Percentiles rank a stretch among this genome's conserved stretches.
phyloP scores from a whole-genome alignment of 1,139 yeast species.

The Debaryomycetaceae sp. region DNA sequence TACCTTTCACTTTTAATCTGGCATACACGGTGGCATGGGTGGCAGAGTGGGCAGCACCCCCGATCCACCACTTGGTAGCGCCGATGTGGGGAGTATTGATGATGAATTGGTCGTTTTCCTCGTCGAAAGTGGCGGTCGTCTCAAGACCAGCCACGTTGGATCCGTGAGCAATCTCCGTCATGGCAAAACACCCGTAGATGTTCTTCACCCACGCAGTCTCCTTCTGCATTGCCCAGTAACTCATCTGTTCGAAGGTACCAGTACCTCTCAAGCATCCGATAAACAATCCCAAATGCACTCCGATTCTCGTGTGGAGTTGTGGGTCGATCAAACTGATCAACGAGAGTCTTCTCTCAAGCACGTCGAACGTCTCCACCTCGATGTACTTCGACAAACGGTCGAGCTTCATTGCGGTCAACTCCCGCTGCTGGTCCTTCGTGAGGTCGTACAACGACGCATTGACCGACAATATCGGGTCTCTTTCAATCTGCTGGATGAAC shows the following conservation, averaged over 20 bases:
- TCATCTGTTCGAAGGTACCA: constrained; percentile 52
- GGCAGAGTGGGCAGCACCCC: constrained; percentile 51
- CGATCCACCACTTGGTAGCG: constrained; percentile 53
- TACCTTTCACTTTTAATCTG: constrained; percentile 39
- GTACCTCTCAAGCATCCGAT: constrained; percentile 68
- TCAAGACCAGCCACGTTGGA: constrained; percentile 46
- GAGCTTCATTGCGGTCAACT: constrained; percentile 41
- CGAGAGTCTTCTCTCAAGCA: constrained; percentile 36
- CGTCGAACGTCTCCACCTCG: constrained; percentile 36
- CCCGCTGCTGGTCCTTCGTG: constrained; percentile 40
- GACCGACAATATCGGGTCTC: constrained; percentile 45
- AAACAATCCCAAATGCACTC: constrained; percentile 71
- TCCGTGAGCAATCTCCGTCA: constrained; percentile 51
- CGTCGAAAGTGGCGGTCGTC: constrained; percentile 45
- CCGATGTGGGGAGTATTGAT: constrained; percentile 48
- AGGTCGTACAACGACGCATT: constrained; percentile 37
- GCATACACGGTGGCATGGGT: constrained; percentile 45
- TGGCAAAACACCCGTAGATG: constrained; percentile 46
- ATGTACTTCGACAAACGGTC: constrained; percentile 41
- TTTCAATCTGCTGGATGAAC: constrained; percentile 43
- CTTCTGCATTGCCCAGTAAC: constrained; percentile 39
- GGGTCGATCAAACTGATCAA: constrained; percentile 64
- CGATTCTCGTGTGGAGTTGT: constrained; percentile 48
- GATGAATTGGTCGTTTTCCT: constrained; percentile 38
- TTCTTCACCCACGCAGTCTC: constrained; percentile 35